Evolutionary conservation across 2,329 filamentous ascomycete genomes (phyloP).

Genomic region (Drechslera avenae): DNA sequence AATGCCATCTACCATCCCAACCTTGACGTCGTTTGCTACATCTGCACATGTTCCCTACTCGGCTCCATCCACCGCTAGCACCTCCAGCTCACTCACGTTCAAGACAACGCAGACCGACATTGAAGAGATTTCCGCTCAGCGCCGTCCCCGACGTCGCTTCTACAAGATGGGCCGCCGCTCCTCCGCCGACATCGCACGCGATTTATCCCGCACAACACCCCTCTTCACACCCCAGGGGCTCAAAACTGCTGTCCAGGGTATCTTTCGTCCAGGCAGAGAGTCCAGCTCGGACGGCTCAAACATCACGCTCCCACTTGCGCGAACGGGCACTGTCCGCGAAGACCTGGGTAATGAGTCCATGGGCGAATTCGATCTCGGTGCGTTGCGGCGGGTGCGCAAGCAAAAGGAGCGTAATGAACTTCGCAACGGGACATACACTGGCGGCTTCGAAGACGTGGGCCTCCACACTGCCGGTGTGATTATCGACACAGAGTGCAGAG

Average conservation of each 20-base stretch:
- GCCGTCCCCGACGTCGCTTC: slow-evolving; percentile 32
- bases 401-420: slow-evolving; percentile 35
- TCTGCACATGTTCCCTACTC: slow-evolving; percentile 19
- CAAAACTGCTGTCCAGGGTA: slow-evolving; percentile 34
- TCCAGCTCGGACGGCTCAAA: slow-evolving; percentile 41
- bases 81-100: slow-evolving; percentile 36
- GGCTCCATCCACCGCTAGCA: slow-evolving; percentile 21
- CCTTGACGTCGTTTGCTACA: slow-evolving; percentile 13
- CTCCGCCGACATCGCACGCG: slow-evolving; percentile 26
- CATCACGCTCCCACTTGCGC: slow-evolving; percentile 39
- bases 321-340: slow-evolving; percentile 33
- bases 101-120: slow-evolving; percentile 41
- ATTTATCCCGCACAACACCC: slow-evolving; percentile 21
- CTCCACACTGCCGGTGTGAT: background rate
- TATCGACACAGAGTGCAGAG: background rate
- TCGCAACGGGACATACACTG: slow-evolving; percentile 20
- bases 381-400: slow-evolving; percentile 31
- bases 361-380: slow-evolving; percentile 35
- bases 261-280: slow-evolving; percentile 37
- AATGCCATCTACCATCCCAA: slow-evolving; percentile 13
- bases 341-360: slow-evolving; percentile 9
- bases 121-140: slow-evolving; percentile 29
- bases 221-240: slow-evolving; percentile 33
- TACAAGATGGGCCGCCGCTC: slow-evolving; percentile 36
- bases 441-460: slow-evolving; percentile 20